Percentiles rank a stretch among this genome's conserved stretches.
phyloP scores from a whole-genome alignment of 306 rosid species.

The Castanea sativa region DNA sequence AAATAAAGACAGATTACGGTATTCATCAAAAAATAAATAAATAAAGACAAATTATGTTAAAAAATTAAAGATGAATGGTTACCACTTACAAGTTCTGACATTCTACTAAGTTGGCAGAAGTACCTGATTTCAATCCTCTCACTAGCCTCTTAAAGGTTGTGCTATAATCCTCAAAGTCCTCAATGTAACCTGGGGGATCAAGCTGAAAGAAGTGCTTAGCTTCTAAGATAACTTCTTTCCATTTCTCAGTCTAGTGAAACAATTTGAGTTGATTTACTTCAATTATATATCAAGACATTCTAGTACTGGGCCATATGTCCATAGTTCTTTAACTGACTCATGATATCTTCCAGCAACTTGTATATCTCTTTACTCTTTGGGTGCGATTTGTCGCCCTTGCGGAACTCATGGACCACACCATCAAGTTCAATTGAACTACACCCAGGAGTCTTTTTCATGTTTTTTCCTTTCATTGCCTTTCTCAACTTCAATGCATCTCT shows the following conservation, averaged over 20 bases:
- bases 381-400: slow-evolving; percentile 35
- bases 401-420: slow-evolving; percentile 39
- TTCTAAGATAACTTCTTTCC: no score
- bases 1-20: no score
- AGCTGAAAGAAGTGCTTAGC: no score
- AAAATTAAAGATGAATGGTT: no score
- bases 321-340: slow-evolving; percentile 19
- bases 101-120: no score
- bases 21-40: no score
- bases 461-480: slow-evolving; percentile 39
- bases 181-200: no score
- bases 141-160: no score
- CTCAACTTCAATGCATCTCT: slow-evolving; percentile 43
- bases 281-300: not conserved
- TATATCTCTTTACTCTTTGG: slow-evolving; percentile 21
- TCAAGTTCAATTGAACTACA: slow-evolving; percentile 46
- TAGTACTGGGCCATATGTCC: not conserved
- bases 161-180: no score
- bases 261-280: not conserved
- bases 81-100: no score
- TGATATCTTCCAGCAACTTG: slow-evolving; percentile 22
- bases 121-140: no score
- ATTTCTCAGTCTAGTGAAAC: not conserved
- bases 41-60: no score
- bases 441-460: slow-evolving; percentile 39